Conservation (phyloP, 495 filamentous ascomycete genomes). For the Hyaloscypha finlandica region DNA sequence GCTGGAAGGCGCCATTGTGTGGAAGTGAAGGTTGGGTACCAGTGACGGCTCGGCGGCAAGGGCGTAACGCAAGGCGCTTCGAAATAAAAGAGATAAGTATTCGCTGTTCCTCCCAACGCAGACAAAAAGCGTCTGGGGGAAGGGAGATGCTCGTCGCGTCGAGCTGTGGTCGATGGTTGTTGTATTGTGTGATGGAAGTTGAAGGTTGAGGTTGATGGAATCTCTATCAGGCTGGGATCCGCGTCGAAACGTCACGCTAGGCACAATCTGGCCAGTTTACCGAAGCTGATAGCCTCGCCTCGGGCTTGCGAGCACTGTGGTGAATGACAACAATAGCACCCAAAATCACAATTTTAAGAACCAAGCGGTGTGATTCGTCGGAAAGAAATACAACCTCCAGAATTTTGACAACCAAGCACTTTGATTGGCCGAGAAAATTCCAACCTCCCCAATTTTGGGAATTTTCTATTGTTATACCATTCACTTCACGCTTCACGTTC, state of each 20-base stretch:
- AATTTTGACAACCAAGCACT: background rate
- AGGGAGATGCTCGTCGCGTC: background rate
- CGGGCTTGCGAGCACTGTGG: background rate
- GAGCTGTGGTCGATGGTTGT: background rate
- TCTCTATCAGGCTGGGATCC: background rate
- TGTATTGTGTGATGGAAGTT: background rate
- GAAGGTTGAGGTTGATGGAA: background rate
- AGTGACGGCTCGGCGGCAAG: background rate
- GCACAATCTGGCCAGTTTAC: background rate
- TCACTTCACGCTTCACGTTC: background rate
- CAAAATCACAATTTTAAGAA: background rate
- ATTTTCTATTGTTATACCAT: background rate
- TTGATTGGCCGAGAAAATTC: background rate
- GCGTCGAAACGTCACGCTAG: background rate
- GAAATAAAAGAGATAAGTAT: background rate
- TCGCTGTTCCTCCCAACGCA: slow-evolving; percentile 2
- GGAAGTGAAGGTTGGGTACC: background rate
- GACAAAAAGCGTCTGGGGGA: background rate
- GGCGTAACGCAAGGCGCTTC: slow-evolving; percentile 1
- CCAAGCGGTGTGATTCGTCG: background rate
- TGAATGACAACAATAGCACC: background rate
- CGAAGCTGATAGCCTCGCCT: background rate
- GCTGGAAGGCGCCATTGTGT: slow-evolving; percentile 12
- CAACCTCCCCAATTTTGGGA: background rate
- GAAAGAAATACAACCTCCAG: background rate